These are phyloP conservation scores for Neonectria faginata DNA, from an alignment of 2,329 filamentous ascomycete species.

Conservation along the genomic window DNA sequence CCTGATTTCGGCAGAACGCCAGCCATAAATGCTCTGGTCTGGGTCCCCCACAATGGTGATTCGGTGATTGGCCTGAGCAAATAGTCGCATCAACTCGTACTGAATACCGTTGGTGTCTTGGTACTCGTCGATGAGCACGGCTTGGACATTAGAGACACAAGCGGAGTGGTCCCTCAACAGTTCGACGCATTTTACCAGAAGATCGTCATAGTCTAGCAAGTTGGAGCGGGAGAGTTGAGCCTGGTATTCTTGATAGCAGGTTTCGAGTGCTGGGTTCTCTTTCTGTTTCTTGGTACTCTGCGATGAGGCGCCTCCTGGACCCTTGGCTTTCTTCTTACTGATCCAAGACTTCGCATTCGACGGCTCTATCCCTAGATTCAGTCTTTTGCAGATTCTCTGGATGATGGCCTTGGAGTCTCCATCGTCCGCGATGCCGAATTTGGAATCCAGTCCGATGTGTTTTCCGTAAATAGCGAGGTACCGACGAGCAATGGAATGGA, in stretches of 20 bases:
- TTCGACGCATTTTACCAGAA: conserved; percentile 85
- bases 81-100: conserved; percentile 91
- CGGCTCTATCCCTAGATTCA: conserved; percentile 75
- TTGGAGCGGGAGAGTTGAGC: conserved; percentile 79
- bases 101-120: conserved; percentile 97
- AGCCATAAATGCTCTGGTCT: conserved; percentile 98
- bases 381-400: conserved; percentile 83
- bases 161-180: conserved; percentile 78
- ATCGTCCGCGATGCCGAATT: conserved; percentile 92
- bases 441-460: conserved; percentile 81
- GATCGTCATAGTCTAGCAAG: conserved; percentile 92
- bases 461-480: conserved; percentile 88
- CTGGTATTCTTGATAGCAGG: conserved; percentile 81
- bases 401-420: conserved; percentile 83
- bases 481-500: conserved; percentile 90
- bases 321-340: conserved; percentile 72
- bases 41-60: conserved; percentile 97
- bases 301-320: conserved; percentile 58
- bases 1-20: conserved; percentile 90
- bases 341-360: conserved; percentile 80
- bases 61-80: conserved; percentile 77
- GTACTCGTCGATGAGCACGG: conserved; percentile 95
- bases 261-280: conserved; percentile 71
- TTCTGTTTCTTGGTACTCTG: conserved; percentile 50
- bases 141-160: conserved; percentile 90